Evolutionary conservation across 345 rosid genomes (phyloP), one percentile per base, ranked within the genome.

Genomic region (Camelina neglecta): DNA sequence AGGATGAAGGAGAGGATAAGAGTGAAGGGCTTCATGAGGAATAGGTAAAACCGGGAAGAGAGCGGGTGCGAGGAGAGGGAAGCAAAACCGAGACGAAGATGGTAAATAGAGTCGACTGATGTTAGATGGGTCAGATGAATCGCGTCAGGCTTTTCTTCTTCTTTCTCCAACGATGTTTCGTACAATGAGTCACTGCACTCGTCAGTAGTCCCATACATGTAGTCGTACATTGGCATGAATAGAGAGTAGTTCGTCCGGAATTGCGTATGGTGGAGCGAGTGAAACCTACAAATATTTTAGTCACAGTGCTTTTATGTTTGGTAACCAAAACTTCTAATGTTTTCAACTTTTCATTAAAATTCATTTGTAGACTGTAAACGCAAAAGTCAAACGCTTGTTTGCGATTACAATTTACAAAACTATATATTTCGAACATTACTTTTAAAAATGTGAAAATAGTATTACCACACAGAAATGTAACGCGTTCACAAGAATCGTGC

Each of bases 71-170:
- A 85, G 67, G 95, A 89, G 24, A 87, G 62, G 48, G 78, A 79
- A 26, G 88, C 82, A 31, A 88, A 83, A 20, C 89, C 92, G 0
- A 89, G 60, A 5, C 84, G 85, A 7, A 82, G 69, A 69, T 86
- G 89, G 67, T 86, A 88, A 51, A 90, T 75, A 38, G 91, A 90
- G 11, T 88, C 82, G 0, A 80, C 84, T 3, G 87, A 84, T 3
- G 87, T 88, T 0, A 90, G 41, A 71, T 90, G 93, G 0, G 91
- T 88, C 3, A 90, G 76, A 73, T 90, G 82, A 35, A 88, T 85
- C 0, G 80, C 85, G 24, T 83, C 74, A 0, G 90, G 85, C 3
- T 64, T 50, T 2, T 88, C 91, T 72, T 83, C 88, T 12, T 38
- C 70, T 61, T 74, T 71, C 44, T 70, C 65, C 7, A 83, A 75